Evolutionary conservation across 2,329 filamentous ascomycete genomes (phyloP).

Genomic region (Colletotrichum coccodes): DNA sequence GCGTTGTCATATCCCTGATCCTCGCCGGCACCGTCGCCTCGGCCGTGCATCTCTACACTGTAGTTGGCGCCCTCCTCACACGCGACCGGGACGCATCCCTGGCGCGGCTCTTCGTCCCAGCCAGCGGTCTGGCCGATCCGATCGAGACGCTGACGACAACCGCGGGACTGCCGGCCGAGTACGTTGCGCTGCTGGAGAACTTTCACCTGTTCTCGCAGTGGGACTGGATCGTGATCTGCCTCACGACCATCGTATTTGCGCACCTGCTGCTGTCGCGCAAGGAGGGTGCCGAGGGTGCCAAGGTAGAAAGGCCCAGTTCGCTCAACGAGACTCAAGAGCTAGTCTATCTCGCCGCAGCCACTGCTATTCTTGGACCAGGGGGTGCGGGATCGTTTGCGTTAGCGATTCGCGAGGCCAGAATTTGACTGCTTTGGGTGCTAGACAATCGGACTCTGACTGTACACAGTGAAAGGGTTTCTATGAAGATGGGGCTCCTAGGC

Average conservation of each 20-base stretch:
- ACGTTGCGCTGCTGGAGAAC: background rate
- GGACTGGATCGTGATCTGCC: background rate
- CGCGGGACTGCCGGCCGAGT: background rate
- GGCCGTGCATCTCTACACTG: background rate
- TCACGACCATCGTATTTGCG: background rate
- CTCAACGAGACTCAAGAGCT: background rate
- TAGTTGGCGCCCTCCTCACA: background rate
- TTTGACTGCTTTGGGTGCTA: no score
- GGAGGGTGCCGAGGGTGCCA: background rate
- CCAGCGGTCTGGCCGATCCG: background rate
- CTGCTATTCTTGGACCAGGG: background rate
- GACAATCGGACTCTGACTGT: no score
- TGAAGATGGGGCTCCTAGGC: no score
- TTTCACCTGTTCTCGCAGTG: background rate
- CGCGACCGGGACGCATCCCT: background rate
- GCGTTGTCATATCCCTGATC: background rate
- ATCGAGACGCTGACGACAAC: background rate
- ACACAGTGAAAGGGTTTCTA: no score
- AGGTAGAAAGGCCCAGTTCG: background rate
- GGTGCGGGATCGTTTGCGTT: background rate
- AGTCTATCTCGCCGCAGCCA: background rate
- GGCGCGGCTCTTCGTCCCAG: background rate
- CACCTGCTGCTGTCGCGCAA: background rate
- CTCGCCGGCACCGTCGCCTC: background rate
- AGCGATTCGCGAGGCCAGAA: background rate